A percentile compares a stretch with the other conserved stretches of the same genome.
Conservation (phyloP, 805 yeast species). For the Kazachstania psychrophila region DNA sequence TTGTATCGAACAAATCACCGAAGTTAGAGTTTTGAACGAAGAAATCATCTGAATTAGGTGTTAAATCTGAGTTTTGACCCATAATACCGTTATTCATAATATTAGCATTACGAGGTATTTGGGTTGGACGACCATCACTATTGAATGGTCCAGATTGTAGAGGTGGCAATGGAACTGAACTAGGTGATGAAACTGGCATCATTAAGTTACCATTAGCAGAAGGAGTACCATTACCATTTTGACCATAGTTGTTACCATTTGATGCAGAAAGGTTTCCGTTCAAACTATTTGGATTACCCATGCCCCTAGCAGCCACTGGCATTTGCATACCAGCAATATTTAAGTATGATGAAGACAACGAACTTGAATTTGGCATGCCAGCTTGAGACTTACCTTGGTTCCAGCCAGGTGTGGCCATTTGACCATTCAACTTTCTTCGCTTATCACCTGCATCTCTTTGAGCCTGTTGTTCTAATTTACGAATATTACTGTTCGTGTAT, state of each 20-base stretch:
- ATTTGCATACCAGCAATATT: neutral
- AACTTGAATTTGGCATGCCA: too few species aligned
- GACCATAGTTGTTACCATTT: too few species aligned
- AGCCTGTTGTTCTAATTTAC: slow-evolving; percentile 15
- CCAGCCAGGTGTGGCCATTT: neutral
- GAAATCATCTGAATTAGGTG: slow-evolving; percentile 31
- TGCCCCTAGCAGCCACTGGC: too few species aligned
- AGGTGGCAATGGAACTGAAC: slow-evolving; percentile 1
- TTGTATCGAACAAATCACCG: slow-evolving; percentile 27
- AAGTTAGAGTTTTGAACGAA: slow-evolving; percentile 26
- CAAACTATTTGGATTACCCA: too few species aligned
- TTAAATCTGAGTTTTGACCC: neutral
- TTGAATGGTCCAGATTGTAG: too few species aligned
- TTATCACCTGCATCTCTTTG: slow-evolving; percentile 15
- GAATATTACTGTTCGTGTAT: slow-evolving; percentile 25
- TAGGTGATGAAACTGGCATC: too few species aligned
- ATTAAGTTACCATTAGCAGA: slow-evolving; percentile 1
- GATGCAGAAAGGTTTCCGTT: too few species aligned
- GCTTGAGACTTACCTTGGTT: slow-evolving; percentile 1
- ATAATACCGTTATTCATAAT: neutral
- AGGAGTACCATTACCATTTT: neutral
- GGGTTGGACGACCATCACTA: too few species aligned
- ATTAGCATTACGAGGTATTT: neutral
- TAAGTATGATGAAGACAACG: slow-evolving; percentile 2
- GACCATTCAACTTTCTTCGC: slow-evolving; percentile 16